Base-by-base conservation (phyloP, 768 basidiomycete genomes). In the Lentinula boryana region DNA sequence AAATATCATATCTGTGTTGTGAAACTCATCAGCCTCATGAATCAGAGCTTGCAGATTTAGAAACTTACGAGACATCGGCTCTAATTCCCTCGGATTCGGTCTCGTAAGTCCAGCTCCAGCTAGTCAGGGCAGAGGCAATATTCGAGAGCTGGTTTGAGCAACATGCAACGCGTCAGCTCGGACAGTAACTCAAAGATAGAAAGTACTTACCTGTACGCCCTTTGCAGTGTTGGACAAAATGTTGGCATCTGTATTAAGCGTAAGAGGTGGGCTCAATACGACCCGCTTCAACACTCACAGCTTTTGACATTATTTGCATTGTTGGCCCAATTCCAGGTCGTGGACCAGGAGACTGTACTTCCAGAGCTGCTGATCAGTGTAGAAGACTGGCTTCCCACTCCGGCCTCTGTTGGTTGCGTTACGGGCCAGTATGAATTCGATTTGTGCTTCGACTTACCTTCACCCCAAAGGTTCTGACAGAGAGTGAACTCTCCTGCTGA, bases 401-500 rank as follows among this genome's bases (percentile, higher is more conserved):
- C 84, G 16, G 72, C 62, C 6, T 61, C 79, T 82, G 52, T n/a
- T 1, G 36, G 12, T 4, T 13, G 21, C 1, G 48, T 31, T 35
- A 46, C 51, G 27, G 27, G 27, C 27, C 27, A 27, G 27, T 27
- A 27, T 27, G 27, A 27, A 27, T 27, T 0, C 27, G 27, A 27
- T 27, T 27, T 27, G 27, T 32, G 51, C 9, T n/a, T 31, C 3
- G 38, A 65, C 75, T 43, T 61, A 80, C 80, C 55, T 18, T 68
- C 65, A 13, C 82, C 83, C 83, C 83, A 85, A 23, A 82, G 78
- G 67, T 85, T 83, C 66, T 84, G 80, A 72, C 83, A 84, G 48
- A 84, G 76, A 0, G 74, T 78, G 68, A 73, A 85, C 12, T 69
- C 67, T 2, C 82, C 83, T 3, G 78, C 78, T 1, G 80, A 69